These are phyloP conservation scores for Cyberlindnera xishuangbannaensis DNA, from an alignment of 805 yeast species.

Conservation along the genomic window DNA sequence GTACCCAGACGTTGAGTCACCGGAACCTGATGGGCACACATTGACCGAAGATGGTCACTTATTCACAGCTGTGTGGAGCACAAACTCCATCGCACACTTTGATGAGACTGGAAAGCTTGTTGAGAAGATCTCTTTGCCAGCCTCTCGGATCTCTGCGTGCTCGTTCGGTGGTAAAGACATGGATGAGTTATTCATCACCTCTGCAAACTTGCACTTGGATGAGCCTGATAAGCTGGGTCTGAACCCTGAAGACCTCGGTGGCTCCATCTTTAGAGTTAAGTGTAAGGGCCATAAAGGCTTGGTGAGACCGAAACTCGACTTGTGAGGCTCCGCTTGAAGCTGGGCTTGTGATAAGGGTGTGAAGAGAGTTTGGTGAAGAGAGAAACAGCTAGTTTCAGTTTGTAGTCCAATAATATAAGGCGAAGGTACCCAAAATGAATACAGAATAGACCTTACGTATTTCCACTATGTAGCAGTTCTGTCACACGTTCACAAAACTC, in stretches of 20 bases:
- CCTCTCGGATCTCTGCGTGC: slow-evolving; percentile 56
- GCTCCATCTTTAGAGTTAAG: slow-evolving; percentile 47
- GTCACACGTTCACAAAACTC: slow-evolving; percentile 45
- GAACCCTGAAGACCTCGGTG: slow-evolving; percentile 50
- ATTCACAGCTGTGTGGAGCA: slow-evolving; percentile 64
- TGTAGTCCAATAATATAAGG: too few species aligned
- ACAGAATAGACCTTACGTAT: neutral
- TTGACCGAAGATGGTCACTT: slow-evolving; percentile 46
- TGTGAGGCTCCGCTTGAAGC: too few species aligned
- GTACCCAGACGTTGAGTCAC: slow-evolving; percentile 26
- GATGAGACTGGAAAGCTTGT: slow-evolving; percentile 43
- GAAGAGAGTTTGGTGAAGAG: neutral
- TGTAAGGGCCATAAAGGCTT: slow-evolving; percentile 32
- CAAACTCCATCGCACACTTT: slow-evolving; percentile 50
- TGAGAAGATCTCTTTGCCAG: slow-evolving; percentile 51
- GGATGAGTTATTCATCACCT: slow-evolving; percentile 60
- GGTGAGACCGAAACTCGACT: slow-evolving; percentile 18
- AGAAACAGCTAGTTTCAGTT: too few species aligned
- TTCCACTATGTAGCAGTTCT: slow-evolving; percentile 12
- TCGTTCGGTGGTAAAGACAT: slow-evolving; percentile 56
- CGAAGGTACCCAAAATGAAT: too few species aligned
- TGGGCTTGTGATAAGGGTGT: neutral
- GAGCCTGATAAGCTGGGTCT: slow-evolving; percentile 31
- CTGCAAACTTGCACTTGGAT: slow-evolving; percentile 47
- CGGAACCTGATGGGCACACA: slow-evolving; percentile 81